phyloP scores from a whole-genome alignment of 768 basidiomycete species.

The Harrya chromipes region DNA sequence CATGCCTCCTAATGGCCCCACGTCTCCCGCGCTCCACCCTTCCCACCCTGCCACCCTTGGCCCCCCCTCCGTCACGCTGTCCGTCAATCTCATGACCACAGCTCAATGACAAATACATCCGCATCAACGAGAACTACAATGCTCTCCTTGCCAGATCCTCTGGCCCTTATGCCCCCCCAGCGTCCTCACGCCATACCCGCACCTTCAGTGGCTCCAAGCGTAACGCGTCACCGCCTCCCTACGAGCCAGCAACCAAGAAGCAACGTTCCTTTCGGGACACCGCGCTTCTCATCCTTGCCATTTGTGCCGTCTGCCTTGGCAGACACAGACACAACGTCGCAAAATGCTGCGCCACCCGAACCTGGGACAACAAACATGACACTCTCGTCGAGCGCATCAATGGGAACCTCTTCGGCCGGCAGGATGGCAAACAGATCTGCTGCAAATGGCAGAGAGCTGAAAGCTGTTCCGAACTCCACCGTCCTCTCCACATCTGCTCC shows the following conservation, averaged over 20 bases:
- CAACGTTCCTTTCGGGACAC: neutral
- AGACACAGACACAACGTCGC: constrained; percentile 22
- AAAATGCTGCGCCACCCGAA: constrained; percentile 10
- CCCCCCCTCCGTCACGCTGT: no score
- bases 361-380: constrained; percentile 23
- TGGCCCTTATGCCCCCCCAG: no score
- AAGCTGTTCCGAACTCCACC: neutral
- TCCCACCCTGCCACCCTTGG: no score
- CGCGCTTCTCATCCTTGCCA: neutral
- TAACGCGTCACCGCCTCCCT: no score
- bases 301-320: constrained; percentile 37
- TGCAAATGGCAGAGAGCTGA: constrained; percentile 2
- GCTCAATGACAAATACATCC: no score
- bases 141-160: no score
- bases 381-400: neutral
- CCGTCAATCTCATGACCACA: no score
- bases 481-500: constrained; percentile 7
- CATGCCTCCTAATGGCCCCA: no score
- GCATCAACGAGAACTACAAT: no score
- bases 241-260: neutral
- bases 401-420: constrained; percentile 14
- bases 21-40: no score
- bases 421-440: constrained; percentile 5
- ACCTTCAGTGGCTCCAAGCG: neutral
- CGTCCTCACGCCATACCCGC: neutral